Evolutionary conservation across 495 filamentous ascomycete species (phyloP).

Genomic region (Annulohypoxylon maeteangense): DNA sequence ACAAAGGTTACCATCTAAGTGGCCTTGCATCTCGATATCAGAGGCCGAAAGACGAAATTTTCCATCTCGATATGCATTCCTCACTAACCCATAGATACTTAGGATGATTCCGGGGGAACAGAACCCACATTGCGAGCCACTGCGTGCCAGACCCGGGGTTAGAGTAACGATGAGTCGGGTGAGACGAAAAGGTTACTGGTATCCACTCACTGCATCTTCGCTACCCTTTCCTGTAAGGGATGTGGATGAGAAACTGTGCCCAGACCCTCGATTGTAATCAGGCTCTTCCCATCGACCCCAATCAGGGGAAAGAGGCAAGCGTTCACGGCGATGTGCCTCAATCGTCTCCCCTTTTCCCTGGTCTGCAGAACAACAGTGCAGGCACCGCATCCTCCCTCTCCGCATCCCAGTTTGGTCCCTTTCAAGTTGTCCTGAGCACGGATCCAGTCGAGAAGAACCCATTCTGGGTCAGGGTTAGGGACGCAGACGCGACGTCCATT

Average conservation of each 20-base stretch:
- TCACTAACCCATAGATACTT: slow-evolving; percentile 80
- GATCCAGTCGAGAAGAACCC: slow-evolving; percentile 45
- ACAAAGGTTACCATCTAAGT: slow-evolving; percentile 86
- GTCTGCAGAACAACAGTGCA: slow-evolving; percentile 88
- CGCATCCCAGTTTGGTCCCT: slow-evolving; percentile 65
- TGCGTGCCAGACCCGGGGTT: slow-evolving; percentile 19
- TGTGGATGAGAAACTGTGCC: slow-evolving; percentile 80
- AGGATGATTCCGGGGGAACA: slow-evolving; percentile 94
- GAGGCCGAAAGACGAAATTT: slow-evolving; percentile 45
- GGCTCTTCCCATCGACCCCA: slow-evolving; percentile 91
- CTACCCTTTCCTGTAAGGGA: slow-evolving; percentile 83
- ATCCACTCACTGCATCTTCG: slow-evolving; percentile 57
- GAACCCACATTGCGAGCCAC: slow-evolving; percentile 71
- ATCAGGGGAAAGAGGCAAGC: slow-evolving; percentile 86
- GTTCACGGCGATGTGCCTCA: slow-evolving; percentile 83
- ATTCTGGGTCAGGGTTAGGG: slow-evolving; percentile 45
- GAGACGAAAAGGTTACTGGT: neutral
- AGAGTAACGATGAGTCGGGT: neutral
- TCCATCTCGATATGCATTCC: slow-evolving; percentile 67
- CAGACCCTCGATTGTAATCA: slow-evolving; percentile 89
- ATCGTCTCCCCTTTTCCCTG: slow-evolving; percentile 77
- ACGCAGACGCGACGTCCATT: slow-evolving; percentile 48
- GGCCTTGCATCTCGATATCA: slow-evolving; percentile 74
- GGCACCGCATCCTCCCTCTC: slow-evolving; percentile 88
- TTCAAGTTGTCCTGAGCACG: slow-evolving; percentile 39